phyloP scores from a whole-genome alignment of 1,139 yeast species.

The Debaryomyces subglobosus region DNA sequence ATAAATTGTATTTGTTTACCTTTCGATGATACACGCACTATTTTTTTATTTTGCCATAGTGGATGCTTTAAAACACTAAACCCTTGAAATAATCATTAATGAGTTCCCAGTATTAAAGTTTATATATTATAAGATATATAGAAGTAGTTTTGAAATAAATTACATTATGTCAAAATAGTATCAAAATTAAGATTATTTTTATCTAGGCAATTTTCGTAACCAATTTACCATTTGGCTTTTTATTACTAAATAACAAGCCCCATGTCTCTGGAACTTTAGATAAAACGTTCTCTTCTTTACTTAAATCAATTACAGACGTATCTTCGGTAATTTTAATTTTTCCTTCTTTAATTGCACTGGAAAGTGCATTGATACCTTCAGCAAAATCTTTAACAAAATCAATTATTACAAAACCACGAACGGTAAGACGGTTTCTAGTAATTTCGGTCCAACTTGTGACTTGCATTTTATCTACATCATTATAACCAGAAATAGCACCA shows the following conservation, averaged over 20 bases:
- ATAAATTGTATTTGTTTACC: constrained; percentile 3
- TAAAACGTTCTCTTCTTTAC: constrained; percentile 24
- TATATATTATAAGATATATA: background rate
- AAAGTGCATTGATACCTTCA: constrained; percentile 38
- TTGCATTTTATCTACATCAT: constrained; percentile 37
- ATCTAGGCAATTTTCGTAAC: constrained; percentile 32
- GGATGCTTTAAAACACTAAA: background rate
- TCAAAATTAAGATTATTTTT: constrained; percentile 16
- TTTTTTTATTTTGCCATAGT: background rate
- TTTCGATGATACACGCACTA: constrained; percentile 6
- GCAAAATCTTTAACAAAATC: constrained; percentile 38
- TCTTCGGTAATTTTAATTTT: constrained; percentile 35
- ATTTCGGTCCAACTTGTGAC: constrained; percentile 46
- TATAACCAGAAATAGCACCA: constrained; percentile 66
- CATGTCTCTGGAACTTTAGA: constrained; percentile 32
- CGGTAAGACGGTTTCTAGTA: constrained; percentile 49
- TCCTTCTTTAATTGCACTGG: constrained; percentile 43
- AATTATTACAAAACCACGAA: constrained; percentile 51
- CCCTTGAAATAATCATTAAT: background rate
- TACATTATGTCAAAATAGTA: background rate
- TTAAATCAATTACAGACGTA: constrained; percentile 28
- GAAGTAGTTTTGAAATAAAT: background rate
- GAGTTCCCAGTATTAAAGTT: background rate
- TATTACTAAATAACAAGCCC: constrained; percentile 31
- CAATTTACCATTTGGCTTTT: constrained; percentile 40